These are phyloP conservation scores for Leccinum fibrillosum DNA, from an alignment of 768 basidiomycete genomes.

Conservation along the genomic window DNA sequence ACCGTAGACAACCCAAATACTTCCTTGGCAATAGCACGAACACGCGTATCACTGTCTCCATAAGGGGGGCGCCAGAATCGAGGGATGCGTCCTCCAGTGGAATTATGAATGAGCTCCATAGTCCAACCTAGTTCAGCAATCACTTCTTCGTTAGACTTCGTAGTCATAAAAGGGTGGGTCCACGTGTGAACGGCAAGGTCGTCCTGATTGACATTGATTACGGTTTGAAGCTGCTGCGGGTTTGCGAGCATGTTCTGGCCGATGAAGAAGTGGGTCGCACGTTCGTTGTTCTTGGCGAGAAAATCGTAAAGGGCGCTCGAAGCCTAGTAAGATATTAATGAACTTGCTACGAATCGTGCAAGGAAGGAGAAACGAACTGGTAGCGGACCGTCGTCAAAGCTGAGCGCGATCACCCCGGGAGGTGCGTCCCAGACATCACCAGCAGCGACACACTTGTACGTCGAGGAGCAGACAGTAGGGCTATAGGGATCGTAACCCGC, in stretches of 20 bases:
- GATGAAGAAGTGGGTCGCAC: constrained; percentile 89
- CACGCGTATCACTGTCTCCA: constrained; percentile 81
- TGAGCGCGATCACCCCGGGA: constrained; percentile 55
- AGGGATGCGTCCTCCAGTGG: constrained; percentile 73
- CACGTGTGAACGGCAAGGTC: constrained; percentile 50
- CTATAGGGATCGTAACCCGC: constrained; percentile 39
- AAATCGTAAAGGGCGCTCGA: constrained; percentile 59
- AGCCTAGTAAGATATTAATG: constrained; percentile 26
- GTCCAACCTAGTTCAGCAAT: constrained; percentile 79
- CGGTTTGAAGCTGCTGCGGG: constrained; percentile 51
- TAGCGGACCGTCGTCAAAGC: constrained; percentile 82
- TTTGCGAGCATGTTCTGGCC: constrained; percentile 69
- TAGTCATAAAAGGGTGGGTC: constrained; percentile 81
- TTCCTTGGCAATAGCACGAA: constrained; percentile 79
- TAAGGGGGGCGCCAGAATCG: constrained; percentile 88
- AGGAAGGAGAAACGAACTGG: constrained; percentile 31
- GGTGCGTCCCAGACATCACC: constrained; percentile 80
- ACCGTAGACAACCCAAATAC: constrained; percentile 85
- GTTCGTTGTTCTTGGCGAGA: constrained; percentile 58
- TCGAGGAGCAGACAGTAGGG: constrained; percentile 69
- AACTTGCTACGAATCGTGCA: neutral
- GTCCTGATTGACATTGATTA: constrained; percentile 39
- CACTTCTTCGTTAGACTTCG: constrained; percentile 63
- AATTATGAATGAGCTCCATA: constrained; percentile 73
- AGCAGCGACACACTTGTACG: constrained; percentile 58